Base-by-base conservation (phyloP, 2,329 filamentous ascomycete species). In the Cytospora mali region DNA sequence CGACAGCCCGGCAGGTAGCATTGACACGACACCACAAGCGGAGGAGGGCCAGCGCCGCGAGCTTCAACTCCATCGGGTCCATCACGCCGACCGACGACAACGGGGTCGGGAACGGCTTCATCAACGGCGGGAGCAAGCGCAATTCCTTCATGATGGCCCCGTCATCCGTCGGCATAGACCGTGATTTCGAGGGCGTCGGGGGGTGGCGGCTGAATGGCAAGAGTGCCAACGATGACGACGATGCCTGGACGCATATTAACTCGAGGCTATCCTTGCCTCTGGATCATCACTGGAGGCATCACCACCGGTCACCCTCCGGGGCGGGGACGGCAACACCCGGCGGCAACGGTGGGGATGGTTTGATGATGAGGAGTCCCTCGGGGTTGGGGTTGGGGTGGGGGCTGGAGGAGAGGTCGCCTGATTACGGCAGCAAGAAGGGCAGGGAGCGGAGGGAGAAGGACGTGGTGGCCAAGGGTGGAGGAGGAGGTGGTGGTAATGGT, bases 161-260 rank as follows among this genome's bases (percentile, higher is more conserved):
- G 9, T 81, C 78, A 64, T 81, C 78, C 64, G 72, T 82, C 35
- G 83, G 83, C 0, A 73, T 82, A 4, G 79, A 82, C 58, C 75
- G 84, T 31, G 84, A 87, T 69, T 87, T 81, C 66, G 84, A 87
- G 67, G 84, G 84, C 9, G 72, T 87, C 2, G 84, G 84, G 21
- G 84, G 84, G 3, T 87, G 84, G 83, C 75, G 83, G 54, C 66
- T 85, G 66, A 79, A 82, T 33, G 75, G 80, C 46, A 74, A 75
- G 46, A 71, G 67, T 4, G 67, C 76, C 46, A 77, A 81, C 59
- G 80, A 83, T 29, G 74, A 80, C 49, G 75, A 76, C 35, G 72
- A 68, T 5, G 68, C 77, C 33, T 84, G 82, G 82, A 79, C 78
- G 21, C 79, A 77, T 51, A 82, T 84, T 65, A 84, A 84, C 67